Conservation (phyloP, 768 basidiomycete genomes). For the Pleurotus giganteus region DNA sequence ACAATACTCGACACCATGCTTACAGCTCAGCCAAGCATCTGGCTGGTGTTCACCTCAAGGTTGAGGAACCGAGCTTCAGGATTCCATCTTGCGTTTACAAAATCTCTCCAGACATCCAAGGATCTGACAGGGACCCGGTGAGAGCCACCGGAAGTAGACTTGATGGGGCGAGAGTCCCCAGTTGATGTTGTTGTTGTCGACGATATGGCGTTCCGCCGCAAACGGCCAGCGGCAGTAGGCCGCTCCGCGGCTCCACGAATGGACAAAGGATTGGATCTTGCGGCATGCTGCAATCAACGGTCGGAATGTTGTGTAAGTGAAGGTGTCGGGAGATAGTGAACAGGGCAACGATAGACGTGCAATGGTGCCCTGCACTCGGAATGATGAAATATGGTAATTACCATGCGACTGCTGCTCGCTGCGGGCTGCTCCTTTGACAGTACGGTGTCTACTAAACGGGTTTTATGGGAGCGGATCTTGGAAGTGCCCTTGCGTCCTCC, state of each 20-base stretch:
- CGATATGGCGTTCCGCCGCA: conserved; percentile 59
- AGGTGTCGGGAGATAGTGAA: conserved; percentile 26
- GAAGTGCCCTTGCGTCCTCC: conserved; percentile 70
- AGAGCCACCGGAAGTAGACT: conserved; percentile 16
- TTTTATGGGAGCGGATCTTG: conserved; percentile 58
- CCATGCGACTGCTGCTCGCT: conserved; percentile 53
- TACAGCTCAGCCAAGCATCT: conserved; percentile 2
- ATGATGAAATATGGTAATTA: conserved; percentile 35
- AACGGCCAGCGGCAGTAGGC: conserved; percentile 45
- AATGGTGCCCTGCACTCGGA: conserved; percentile 8
- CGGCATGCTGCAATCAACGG: conserved; percentile 22
- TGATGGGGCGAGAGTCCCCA: conserved; percentile 14
- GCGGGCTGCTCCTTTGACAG: conserved; percentile 47
- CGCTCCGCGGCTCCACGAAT: conserved; percentile 63
- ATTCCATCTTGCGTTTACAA: conserved; percentile 75
- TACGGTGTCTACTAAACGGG: neutral
- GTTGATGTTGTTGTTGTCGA: conserved; percentile 7
- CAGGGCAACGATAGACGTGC: conserved; percentile 31
- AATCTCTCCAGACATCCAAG: conserved; percentile 72
- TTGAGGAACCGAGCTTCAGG: conserved; percentile 69
- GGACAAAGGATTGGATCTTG: conserved; percentile 52
- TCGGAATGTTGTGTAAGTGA: conserved; percentile 26
- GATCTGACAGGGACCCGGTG: conserved; percentile 28
- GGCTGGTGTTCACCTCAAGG: conserved; percentile 63
- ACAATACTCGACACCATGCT: neutral